Base-by-base conservation (phyloP, 2,329 filamentous ascomycete genomes). In the Rhexocercosporidium sp. region DNA sequence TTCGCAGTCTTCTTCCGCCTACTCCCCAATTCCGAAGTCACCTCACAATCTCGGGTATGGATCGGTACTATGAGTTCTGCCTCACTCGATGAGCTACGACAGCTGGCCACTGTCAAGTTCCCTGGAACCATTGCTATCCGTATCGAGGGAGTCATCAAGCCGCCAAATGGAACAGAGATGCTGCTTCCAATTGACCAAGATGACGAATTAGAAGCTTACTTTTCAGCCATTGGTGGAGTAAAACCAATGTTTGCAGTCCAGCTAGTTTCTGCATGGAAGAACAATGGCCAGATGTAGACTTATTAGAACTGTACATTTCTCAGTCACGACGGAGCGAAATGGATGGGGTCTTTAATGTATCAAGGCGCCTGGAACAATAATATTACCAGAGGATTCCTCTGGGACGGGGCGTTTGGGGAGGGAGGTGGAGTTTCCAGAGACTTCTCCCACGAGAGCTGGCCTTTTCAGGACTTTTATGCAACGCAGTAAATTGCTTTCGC, bases 1-100 rank as follows among this genome's bases (percentile, higher is more conserved):
- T 84, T 88, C 49, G 84, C 89, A 2, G 84, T 92, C 14, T 93
- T 89, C 78, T 85, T 94, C 71, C 88, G 90, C n/a, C 82, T 92
- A 5, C 86, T 91, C 71, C 85, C 87, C 0, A 82, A 84, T n/a
- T 92, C 90, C 3, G 84, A 82, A 14, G 81, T 90, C 39, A 79
- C 83, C 6, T 76, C 81, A 67, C 82, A 75, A 66, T 77, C 76
- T 29, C 84, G 82, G 72, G 81, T 90, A 46, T 95, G 91, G 90
- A 85, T 92, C 49, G 86, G 85, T 39, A 89, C 89, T 16, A 78
- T 94, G 57, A 80, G 81, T 11, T 70, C 70, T 7, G 67, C 84
- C 3, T 88, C 88, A 1, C 77, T 94, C 5, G 80, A 83, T 9
- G 89, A 92, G 72, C 77, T 94, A 46, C 84, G 86, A n/a, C 82